Evolutionary conservation across 441 rosid genomes (phyloP).

Genomic region (Flueggea neowawraea): DNA sequence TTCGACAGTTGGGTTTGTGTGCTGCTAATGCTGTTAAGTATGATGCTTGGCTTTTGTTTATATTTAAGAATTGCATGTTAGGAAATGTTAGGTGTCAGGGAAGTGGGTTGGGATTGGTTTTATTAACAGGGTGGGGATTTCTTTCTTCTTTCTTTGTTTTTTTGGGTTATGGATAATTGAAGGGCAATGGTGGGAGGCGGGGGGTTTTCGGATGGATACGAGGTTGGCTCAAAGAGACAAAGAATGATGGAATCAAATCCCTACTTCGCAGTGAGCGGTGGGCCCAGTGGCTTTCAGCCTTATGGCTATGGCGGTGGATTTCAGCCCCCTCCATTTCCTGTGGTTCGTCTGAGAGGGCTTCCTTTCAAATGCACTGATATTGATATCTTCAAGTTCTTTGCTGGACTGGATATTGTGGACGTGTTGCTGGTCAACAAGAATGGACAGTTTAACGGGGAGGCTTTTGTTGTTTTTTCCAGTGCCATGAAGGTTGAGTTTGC

Average conservation of each 20-base stretch:
- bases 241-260: conserved; percentile 99
- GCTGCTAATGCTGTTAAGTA: no score
- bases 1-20: no score
- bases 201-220: conserved; percentile 94
- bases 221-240: conserved; percentile 99
- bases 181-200: conserved; percentile 99
- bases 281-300: conserved; percentile 44
- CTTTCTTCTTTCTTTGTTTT: conserved; percentile 33
- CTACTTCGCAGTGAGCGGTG: conserved; percentile 96
- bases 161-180: conserved; percentile 65
- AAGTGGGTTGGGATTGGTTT: conserved; percentile 82
- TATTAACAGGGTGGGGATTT: conserved; percentile 90
- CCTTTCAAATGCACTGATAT: conserved; percentile 90
- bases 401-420: conserved; percentile 88
- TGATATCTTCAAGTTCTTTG: conserved; percentile 89
- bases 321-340: conserved; percentile 66
- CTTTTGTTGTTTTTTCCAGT: conserved; percentile 73
- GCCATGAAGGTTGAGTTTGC: no score
- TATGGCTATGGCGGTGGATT: no score
- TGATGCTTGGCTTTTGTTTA: no score
- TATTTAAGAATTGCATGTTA: no score
- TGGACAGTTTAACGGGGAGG: conserved; percentile 86
- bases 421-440: conserved; percentile 72
- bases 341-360: conserved; percentile 89
- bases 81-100: conserved; percentile 48